phyloP scores from a whole-genome alignment of 306 rosid species.

The Hippophae gyantsensis region DNA sequence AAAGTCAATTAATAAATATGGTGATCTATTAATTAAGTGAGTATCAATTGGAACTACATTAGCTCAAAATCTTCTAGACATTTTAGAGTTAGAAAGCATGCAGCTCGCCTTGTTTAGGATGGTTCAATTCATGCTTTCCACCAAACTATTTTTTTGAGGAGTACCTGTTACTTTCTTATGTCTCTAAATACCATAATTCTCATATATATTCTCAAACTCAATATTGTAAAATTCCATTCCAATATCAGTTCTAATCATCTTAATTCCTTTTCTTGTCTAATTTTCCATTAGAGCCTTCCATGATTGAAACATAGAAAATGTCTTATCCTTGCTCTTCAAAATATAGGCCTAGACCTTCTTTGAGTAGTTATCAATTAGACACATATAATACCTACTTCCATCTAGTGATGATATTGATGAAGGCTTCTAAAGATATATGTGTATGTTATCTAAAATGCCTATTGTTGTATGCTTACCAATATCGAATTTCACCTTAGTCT shows the following conservation, averaged over 20 bases:
- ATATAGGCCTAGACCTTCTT: neutral
- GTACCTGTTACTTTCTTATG: neutral
- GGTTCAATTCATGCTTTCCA: neutral
- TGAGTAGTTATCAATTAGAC: neutral
- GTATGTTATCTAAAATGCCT: too few species aligned
- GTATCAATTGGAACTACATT: neutral
- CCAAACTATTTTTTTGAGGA: neutral
- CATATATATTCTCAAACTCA: neutral
- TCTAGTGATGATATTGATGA: neutral
- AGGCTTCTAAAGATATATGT: neutral
- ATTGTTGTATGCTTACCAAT: neutral
- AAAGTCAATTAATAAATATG: neutral
- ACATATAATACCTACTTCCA: neutral
- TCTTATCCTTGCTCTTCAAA: too few species aligned
- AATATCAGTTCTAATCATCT: neutral
- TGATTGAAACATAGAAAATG: too few species aligned
- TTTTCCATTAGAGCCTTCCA: neutral
- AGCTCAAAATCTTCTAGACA: too few species aligned
- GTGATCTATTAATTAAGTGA: neutral
- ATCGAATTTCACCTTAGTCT: neutral
- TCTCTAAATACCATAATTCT: neutral
- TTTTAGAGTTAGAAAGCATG: too few species aligned
- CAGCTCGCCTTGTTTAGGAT: too few species aligned
- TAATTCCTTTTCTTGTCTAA: too few species aligned
- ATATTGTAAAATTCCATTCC: neutral